Evolutionary conservation across 2,329 filamentous ascomycete genomes (phyloP).

Genomic region (Ilyonectria robusta): DNA sequence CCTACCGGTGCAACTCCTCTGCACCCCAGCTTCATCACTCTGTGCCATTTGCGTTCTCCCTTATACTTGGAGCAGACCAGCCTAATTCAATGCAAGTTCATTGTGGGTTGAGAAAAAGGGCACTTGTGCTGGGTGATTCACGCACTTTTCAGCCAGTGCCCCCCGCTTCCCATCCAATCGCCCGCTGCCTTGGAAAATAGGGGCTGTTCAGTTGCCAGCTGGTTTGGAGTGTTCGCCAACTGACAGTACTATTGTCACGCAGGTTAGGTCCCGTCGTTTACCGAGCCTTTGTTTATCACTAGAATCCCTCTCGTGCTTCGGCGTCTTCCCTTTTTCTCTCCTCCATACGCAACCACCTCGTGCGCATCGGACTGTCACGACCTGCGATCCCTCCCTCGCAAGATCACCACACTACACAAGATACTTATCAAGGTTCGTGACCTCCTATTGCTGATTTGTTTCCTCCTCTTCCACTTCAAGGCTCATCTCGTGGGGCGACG

Average conservation of each 20-base stretch:
- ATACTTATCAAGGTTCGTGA: constrained; percentile 8
- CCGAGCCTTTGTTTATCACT: constrained; percentile 21
- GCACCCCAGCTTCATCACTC: neutral
- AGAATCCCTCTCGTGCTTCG: neutral
- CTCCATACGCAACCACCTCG: neutral
- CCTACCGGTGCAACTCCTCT: no score
- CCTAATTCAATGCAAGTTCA: neutral
- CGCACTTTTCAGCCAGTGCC: neutral
- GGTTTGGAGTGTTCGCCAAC: constrained; percentile 12
- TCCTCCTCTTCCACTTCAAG: neutral
- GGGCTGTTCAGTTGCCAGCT: constrained; percentile 1
- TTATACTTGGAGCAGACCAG: neutral
- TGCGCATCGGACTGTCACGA: neutral
- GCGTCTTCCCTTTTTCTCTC: neutral
- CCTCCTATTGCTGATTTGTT: neutral
- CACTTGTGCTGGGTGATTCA: constrained; percentile 4
- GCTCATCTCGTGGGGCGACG: neutral
- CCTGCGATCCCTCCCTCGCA: neutral
- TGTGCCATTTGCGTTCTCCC: neutral
- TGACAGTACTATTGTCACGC: constrained; percentile 15
- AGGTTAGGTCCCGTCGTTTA: constrained; percentile 14
- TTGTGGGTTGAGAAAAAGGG: neutral
- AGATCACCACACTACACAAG: neutral
- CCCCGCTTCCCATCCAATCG: neutral
- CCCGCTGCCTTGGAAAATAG: constrained; percentile 4